Evolutionary conservation across 2,329 filamentous ascomycete species (phyloP), one percentile per base, ranked within the genome.

Genomic region (Talaromyces piceae): DNA sequence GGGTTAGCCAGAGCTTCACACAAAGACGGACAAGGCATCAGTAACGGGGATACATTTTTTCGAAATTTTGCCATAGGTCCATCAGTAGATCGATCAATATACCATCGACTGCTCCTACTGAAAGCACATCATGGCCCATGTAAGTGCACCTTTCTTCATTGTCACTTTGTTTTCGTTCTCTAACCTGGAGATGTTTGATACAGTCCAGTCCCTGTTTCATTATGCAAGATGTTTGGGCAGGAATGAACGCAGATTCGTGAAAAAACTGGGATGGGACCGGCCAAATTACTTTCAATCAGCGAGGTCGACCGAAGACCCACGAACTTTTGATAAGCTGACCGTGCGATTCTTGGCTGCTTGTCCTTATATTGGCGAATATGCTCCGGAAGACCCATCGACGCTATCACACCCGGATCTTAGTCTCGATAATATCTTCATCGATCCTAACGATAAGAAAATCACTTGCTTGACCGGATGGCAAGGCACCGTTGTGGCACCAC

Each of bases 321-420:
- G 45, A 12, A 11, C n/a, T 26, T 9, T 26, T 22, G 20, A 13
- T 43, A 43, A 22, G n/a, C 22, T 43, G 23, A 16, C 13, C 11
- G 9, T 1, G 20, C 39, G 18, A 6, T 43, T 43, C 18, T 23
- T 25, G 25, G 5, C 39, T 13, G 22, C 22, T n/a, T 6, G 20
- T 43, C 12, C 4, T 12, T 43, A 6, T 25, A 25, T 43, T 18
- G 23, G 20, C 8, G 16, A 46, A 18, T n/a, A 41, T 25, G 22
- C 16, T 5, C 5, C 31, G 31, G 31, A 45, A 18, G 47, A 53
- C 39, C 54, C 49, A 46, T 52, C 57, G 50, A 56, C 52, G 50
- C 30, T 54, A n/a, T 58, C 55, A 31, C 58, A 61, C 48, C 56
- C 56, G 9, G 57, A 62, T 50, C 57, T 62, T 27, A 58, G 57